Conservation (phyloP, 2,329 filamentous ascomycete genomes). For the Clonostachys chloroleuca region DNA sequence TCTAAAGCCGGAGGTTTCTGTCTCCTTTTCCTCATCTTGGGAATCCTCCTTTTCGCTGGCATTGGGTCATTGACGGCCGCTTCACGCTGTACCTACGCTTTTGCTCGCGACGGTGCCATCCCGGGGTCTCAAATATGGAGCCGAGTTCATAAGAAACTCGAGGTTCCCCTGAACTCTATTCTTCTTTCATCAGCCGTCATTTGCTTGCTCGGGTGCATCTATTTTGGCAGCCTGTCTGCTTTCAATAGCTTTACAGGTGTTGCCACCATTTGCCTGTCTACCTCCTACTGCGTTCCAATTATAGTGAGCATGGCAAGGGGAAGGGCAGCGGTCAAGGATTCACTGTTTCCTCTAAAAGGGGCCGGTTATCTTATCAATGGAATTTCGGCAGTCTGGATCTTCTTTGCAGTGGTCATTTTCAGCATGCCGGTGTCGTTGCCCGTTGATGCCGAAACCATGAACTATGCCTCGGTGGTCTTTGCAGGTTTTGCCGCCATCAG, state of each 20-base stretch:
- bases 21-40: constrained; percentile 70
- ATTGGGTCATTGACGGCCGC: constrained; percentile 72
- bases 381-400: constrained; percentile 66
- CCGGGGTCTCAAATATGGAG: constrained; percentile 65
- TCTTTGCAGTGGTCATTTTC: constrained; percentile 66
- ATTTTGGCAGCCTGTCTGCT: constrained; percentile 71
- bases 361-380: constrained; percentile 67
- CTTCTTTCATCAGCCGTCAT: constrained; percentile 64
- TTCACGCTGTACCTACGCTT: constrained; percentile 71
- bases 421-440: constrained; percentile 67
- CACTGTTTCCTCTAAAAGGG: constrained; percentile 62
- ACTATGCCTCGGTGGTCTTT: constrained; percentile 66
- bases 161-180: constrained; percentile 68
- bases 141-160: constrained; percentile 58
- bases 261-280: constrained; percentile 72
- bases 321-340: constrained; percentile 59
- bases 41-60: constrained; percentile 75
- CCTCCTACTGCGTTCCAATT: constrained; percentile 73
- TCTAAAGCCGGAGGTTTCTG: constrained; percentile 71
- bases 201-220: constrained; percentile 71
- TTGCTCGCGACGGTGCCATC: constrained; percentile 71
- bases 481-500: constrained; percentile 57
- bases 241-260: constrained; percentile 80
- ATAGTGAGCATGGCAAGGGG: constrained; percentile 64
- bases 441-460: constrained; percentile 54